Base-by-base conservation (phyloP, 257 asterid genomes). In the Echium plantagineum region DNA sequence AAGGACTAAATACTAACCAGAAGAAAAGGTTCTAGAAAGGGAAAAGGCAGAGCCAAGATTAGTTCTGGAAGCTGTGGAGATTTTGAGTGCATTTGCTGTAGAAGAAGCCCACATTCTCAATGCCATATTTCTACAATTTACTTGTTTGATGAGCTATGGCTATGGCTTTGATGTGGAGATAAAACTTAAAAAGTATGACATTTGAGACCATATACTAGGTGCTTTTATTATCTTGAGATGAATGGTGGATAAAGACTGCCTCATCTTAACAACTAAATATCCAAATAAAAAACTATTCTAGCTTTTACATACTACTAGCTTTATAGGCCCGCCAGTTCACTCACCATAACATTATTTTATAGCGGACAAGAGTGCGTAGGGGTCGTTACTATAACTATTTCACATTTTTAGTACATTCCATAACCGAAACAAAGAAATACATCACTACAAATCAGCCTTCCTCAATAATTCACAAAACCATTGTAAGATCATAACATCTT, bases 31-130 rank as follows among this genome's bases (percentile, higher is more conserved):
- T 83, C 91, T 84, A 57, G 94, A 82, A 64, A 89, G 73, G 42
- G 95, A 77, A 57, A 75, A 83, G 19, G 86, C 82, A 55, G 94
- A 85, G 32, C 83, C 62, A 56, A 65, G 61, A 21, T 63, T 18
- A 30, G 70, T 21, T 70, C 66, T 71, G 5, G 89, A 66, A 64
- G 69, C 59, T 59, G 85, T 52, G 48, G 97, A 87, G 77, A 90
- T 57, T 56, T 65, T 90, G 5, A 90, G 73, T 70, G 89, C 94
- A 86, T 83, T 90, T 62, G 97, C 96, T 20, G 97, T 83, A 28
- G 97, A 90, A 78, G 97, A 90, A 76, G 94, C 96, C 97, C 97
- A 90, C 80, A 85, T 72, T 77, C 94, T 84, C 31, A 90, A 70
- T 58, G 97, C 94, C 97, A 89, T 85, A 38, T 52, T 55, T 53